Base-by-base conservation (phyloP, 805 yeast species). In the Zygotorulaspora sp. region DNA sequence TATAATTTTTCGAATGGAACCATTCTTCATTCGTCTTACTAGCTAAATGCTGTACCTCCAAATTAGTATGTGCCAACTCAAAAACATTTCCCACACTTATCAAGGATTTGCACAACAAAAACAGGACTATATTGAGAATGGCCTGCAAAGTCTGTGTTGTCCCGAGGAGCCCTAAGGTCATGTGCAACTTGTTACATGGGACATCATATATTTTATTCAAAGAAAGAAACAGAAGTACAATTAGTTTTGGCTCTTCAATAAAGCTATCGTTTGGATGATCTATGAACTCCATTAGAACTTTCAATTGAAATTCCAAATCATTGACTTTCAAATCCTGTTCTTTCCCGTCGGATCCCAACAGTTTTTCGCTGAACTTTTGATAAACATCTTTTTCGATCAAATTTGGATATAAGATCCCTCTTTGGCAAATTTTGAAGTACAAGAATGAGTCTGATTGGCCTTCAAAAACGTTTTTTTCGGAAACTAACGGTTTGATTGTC, bases 211-310 rank as follows among this genome's bases (percentile, higher is more conserved):
- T 34, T 11, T 44, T 38, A 11, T 32, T 37, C 29, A 56, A 38
- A 3, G 63, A 37, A 12, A 45, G 25, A 18, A 44, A 36, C 25
- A 59, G 36, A 5, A 59, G 33, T 5, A 42, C 13, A 5, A 42
- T 17, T 21, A 59, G 38, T 22, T 46, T 50, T 10, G 50, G 45
- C 39, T 58, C 56, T 13, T 55, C 47, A 6, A 49, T 28, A 19
- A 43, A 52, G 41, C 55, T 49, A 14, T 53, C 36, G 18, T 57
- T 56, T 6, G 63, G 59, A 40, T 60, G 66, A 38, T 61, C 66
- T 19, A 60, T 44, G 1, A 60, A 23, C 40, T 61, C 66, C 64
- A 61, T 51, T 9, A 60, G 27, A 17, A 57, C 40, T 36, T 48
- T 45, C 14, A 57, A 40, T 37, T 46, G 37, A 35, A 58, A 53